Conservation (phyloP, 1,284 basidiomycete genomes). For the Apiotrichum laibachii region DNA sequence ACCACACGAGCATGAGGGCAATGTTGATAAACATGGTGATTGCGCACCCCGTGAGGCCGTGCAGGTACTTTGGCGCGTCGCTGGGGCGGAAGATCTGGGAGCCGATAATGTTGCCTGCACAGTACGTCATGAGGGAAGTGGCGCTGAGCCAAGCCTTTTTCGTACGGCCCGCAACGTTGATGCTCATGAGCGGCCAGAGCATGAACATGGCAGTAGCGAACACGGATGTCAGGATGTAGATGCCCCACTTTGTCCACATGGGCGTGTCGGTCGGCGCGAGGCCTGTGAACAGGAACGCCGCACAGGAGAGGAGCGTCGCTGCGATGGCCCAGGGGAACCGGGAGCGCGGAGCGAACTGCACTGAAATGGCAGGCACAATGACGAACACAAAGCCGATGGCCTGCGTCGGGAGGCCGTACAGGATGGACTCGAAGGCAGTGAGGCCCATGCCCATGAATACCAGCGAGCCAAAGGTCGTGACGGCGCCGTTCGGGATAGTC, state of each 20-base stretch:
- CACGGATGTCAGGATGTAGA: constrained; percentile 21
- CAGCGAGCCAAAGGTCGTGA: constrained; percentile 23
- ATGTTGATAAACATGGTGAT: constrained; percentile 15
- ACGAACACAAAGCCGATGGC: constrained; percentile 23
- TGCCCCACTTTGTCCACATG: constrained; percentile 29
- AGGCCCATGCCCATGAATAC: constrained; percentile 28
- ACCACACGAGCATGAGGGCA: constrained; percentile 8
- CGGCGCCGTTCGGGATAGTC: constrained; percentile 28
- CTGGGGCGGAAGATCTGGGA: constrained; percentile 23
- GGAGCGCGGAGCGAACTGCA: constrained; percentile 16
- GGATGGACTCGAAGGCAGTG: constrained; percentile 21
- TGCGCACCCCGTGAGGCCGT: constrained; percentile 23
- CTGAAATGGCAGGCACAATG: constrained; percentile 16
- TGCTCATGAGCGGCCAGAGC: constrained; percentile 29
- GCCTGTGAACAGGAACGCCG: constrained; percentile 28
- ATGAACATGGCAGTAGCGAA: constrained; percentile 29
- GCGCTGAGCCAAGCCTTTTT: constrained; percentile 30
- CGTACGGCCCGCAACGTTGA: constrained; percentile 34
- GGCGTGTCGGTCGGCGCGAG: constrained; percentile 12
- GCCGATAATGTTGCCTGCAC: constrained; percentile 29
- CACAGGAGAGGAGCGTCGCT: constrained; percentile 16
- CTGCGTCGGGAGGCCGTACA: constrained; percentile 25
- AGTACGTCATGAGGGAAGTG: constrained; percentile 24
- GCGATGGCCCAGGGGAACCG: constrained; percentile 29
- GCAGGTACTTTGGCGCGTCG: constrained; percentile 26